phyloP scores from a whole-genome alignment of 2,329 filamentous ascomycete species.

The Scedosporium aurantiacum region DNA sequence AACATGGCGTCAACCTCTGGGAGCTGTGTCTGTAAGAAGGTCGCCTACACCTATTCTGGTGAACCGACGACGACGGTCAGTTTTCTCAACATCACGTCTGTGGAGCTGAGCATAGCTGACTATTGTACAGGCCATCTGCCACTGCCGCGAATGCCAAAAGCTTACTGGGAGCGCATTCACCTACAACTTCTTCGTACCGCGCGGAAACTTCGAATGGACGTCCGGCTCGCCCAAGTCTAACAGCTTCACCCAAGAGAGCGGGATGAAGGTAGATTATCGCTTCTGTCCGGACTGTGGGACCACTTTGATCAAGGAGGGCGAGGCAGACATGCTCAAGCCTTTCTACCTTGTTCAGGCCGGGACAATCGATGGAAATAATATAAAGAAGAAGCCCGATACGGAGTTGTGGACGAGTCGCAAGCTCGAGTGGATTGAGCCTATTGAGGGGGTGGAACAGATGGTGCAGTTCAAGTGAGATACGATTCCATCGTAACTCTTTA shows the following conservation, averaged over 20 bases:
- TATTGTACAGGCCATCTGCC: neutral
- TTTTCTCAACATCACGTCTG: neutral
- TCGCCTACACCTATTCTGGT: neutral
- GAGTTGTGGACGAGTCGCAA: neutral
- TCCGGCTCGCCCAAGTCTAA: neutral
- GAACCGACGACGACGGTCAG: neutral
- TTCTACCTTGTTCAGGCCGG: neutral
- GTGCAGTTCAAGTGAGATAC: neutral
- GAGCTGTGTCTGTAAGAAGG: slow-evolving; percentile 55
- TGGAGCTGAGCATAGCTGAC: neutral
- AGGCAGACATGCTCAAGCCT: neutral
- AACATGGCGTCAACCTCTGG: slow-evolving; percentile 44
- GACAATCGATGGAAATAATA: neutral
- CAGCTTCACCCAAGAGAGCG: neutral
- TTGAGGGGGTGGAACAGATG: neutral
- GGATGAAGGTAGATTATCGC: neutral
- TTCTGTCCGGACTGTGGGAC: neutral
- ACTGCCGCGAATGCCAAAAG: neutral
- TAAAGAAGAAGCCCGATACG: neutral
- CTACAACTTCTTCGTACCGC: neutral
- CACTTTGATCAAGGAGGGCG: neutral
- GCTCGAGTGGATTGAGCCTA: neutral
- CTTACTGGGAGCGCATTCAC: neutral
- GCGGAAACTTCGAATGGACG: neutral
- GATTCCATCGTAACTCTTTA: neutral